Evolutionary conservation across 352 stramenopile genomes (phyloP).

Genomic region (Globisporangium splendens): DNA sequence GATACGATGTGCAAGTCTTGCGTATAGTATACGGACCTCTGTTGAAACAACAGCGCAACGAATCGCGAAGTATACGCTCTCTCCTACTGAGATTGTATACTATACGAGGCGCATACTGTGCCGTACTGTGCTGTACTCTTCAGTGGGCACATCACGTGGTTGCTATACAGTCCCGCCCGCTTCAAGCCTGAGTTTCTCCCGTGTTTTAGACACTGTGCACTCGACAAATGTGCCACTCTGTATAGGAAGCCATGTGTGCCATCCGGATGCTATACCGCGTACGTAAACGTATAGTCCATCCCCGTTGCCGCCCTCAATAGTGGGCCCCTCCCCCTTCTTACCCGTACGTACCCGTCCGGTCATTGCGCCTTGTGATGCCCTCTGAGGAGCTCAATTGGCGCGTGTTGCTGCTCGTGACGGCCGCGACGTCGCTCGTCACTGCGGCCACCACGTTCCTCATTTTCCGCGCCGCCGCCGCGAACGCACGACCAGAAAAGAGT

Average conservation of each 20-base stretch:
- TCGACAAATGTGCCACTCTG: too few relatives aligned
- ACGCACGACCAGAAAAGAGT: background rate
- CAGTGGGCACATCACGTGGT: too few relatives aligned
- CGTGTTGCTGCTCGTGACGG: slow-evolving; percentile 46
- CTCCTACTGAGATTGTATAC: too few relatives aligned
- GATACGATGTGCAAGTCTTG: background rate
- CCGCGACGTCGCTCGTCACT: slow-evolving; percentile 55
- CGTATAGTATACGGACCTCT: background rate
- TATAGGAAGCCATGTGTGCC: background rate
- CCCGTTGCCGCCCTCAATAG: background rate
- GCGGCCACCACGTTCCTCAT: slow-evolving; percentile 45
- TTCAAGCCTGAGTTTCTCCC: too few relatives aligned
- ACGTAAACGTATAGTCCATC: background rate
- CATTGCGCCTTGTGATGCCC: slow-evolving; percentile 7
- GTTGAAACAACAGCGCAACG: too few relatives aligned
- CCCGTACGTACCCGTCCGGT: background rate
- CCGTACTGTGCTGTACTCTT: too few relatives aligned
- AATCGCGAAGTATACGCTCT: too few relatives aligned
- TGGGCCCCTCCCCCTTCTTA: background rate
- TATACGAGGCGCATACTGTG: too few relatives aligned
- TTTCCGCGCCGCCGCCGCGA: slow-evolving; percentile 21
- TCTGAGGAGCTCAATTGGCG: slow-evolving; percentile 41
- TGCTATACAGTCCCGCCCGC: too few relatives aligned
- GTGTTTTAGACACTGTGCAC: too few relatives aligned
- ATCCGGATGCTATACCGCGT: background rate